Base-by-base conservation (phyloP, 1,139 yeast species). In the Zhuliangozyma parablackwelliae region DNA sequence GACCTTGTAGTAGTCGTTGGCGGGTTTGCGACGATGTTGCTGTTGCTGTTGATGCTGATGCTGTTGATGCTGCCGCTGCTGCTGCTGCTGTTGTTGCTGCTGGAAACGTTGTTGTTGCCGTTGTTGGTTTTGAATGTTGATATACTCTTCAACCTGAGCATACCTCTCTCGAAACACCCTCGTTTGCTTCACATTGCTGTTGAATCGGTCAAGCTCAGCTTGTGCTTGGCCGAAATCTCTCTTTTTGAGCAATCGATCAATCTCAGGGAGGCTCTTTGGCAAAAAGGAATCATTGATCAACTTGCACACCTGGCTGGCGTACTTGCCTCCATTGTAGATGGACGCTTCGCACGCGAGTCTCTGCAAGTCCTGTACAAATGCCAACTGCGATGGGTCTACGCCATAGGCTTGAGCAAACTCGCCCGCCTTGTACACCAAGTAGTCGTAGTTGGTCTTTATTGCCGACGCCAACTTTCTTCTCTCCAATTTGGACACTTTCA, bases 1-100 rank as follows among this genome's bases (percentile, higher is more conserved):
- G 3, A 86, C 71, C 53, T 86, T 87, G 60, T 92, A 92, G 54
- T 87, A 87, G 57, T 92, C 96, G 42, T 76, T 78, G 40, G 75
- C 69, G 20, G 81, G 78, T 28, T 70, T 64, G 16, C 52, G 39
- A 3, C 51, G 53, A 28, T 51, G 56, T 21, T 65, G 69, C 28
- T 52, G 59, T 25, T 62, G 72, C 29, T 62, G 73, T 12, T 63
- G 72, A 16, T 72, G 78, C 33, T 67, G 72, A 31, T 68, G 71
- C 21, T 67, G 73, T 24, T 53, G 58, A 13, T 55, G 59, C 26
- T 55, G 60, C 26, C 65, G 72, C 21, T 65, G 71, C 29, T 69
- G 74, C 38, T 75, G 76, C 42, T 75, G 78, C 35, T 72, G 76
- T 27, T 63, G 68, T 13, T 75, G 69, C 35, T 58, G 59, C 33